phyloP scores from a whole-genome alignment of 192 early-diverging fungal species.

The Coemansia sp. region DNA sequence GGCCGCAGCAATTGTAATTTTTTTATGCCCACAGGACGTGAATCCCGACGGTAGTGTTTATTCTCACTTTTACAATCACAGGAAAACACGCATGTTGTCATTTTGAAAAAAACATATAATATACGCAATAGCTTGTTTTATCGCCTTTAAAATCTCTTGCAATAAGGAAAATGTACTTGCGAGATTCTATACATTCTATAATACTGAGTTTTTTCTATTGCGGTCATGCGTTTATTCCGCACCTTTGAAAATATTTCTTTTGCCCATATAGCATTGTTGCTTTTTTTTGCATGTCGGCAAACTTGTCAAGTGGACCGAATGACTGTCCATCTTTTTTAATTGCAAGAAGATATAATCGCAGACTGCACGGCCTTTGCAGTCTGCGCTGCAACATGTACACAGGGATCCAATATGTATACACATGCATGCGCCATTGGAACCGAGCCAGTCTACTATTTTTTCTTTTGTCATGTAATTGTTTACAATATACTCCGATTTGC shows the following conservation, averaged over 20 bases:
- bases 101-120: neutral
- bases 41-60: neutral
- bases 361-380: neutral
- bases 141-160: neutral
- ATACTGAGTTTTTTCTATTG: neutral
- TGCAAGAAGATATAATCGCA: neutral
- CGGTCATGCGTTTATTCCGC: neutral
- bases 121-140: neutral
- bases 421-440: slow-evolving; percentile 7
- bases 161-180: neutral
- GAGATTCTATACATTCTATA: neutral
- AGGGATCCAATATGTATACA: neutral
- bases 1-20: slow-evolving; percentile 1
- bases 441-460: neutral
- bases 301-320: neutral
- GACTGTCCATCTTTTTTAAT: neutral
- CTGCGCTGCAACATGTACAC: neutral
- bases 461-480: neutral
- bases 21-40: neutral
- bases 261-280: neutral
- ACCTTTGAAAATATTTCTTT: neutral
- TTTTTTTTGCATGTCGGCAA: neutral
- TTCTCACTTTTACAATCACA: neutral
- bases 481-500: neutral
- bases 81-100: neutral